phyloP scores from a whole-genome alignment of 257 asterid species.

The Pogostemon cablin region DNA sequence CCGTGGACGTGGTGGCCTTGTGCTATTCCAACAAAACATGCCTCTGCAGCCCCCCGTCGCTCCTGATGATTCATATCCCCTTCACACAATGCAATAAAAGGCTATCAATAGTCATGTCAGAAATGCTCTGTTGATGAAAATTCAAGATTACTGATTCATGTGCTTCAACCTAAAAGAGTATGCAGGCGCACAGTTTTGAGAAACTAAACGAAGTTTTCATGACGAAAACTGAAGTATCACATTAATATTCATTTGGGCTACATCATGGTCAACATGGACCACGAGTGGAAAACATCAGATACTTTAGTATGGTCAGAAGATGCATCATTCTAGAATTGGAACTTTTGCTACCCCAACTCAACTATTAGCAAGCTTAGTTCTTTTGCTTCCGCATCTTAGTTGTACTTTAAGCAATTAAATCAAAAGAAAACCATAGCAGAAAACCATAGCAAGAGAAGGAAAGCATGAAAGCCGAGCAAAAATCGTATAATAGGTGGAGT shows the following conservation, averaged over 20 bases:
- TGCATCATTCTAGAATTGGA: too few relatives aligned
- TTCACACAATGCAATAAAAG: slow-evolving; percentile 34
- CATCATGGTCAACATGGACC: too few relatives aligned
- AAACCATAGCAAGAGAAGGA: neutral
- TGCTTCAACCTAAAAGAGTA: neutral
- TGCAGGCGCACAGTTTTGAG: neutral
- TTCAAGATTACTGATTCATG: neutral
- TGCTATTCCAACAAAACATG: slow-evolving; percentile 82
- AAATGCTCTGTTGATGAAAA: neutral
- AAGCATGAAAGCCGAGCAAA: slow-evolving; percentile 2
- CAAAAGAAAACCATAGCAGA: neutral
- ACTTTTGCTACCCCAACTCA: too few relatives aligned
- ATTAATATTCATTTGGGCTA: too few relatives aligned
- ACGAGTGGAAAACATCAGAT: too few relatives aligned
- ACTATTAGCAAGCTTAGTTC: too few relatives aligned
- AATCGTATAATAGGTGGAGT: neutral
- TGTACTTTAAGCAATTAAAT: neutral
- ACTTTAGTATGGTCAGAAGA: too few relatives aligned
- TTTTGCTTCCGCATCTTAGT: neutral
- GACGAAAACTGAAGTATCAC: too few relatives aligned
- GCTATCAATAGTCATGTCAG: neutral
- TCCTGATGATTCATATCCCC: slow-evolving; percentile 92
- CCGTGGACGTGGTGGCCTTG: slow-evolving; percentile 53
- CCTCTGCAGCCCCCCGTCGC: slow-evolving; percentile 84
- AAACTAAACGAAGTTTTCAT: too few relatives aligned